These are phyloP conservation scores for Phytopythium aichiense DNA, from an alignment of 352 stramenopile species.

Conservation along the genomic window DNA sequence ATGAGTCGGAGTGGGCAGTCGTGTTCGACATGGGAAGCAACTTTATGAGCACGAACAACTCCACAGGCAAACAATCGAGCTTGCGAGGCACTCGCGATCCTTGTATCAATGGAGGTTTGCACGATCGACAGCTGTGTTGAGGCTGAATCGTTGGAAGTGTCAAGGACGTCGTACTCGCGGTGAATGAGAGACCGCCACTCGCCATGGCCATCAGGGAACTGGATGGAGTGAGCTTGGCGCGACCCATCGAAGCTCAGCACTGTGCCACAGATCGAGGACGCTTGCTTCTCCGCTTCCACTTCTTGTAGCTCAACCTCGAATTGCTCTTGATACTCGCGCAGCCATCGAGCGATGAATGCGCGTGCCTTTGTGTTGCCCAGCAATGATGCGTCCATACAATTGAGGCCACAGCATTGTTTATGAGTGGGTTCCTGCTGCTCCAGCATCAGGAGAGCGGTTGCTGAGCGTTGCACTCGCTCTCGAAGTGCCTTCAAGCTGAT, in stretches of 20 bases:
- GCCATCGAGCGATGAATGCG: constrained; percentile 15
- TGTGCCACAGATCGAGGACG: neutral
- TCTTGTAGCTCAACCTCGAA: constrained; percentile 5
- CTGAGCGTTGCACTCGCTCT: constrained; percentile 6
- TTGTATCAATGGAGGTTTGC: too few species aligned
- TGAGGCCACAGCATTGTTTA: neutral
- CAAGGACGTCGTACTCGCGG: constrained; percentile 44
- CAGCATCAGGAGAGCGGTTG: neutral
- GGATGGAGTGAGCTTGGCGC: constrained; percentile 30
- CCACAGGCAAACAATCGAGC: constrained; percentile 21
- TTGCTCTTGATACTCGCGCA: constrained; percentile 7
- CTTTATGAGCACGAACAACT: constrained; percentile 10
- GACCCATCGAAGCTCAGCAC: constrained; percentile 2
- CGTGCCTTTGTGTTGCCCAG: constrained; percentile 4
- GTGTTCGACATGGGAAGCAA: constrained; percentile 19
- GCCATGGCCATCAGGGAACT: constrained; percentile 49
- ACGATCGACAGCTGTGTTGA: neutral
- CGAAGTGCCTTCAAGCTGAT: constrained; percentile 13
- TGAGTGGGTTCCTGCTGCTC: neutral
- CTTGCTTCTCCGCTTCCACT: constrained; percentile 4
- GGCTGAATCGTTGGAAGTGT: neutral
- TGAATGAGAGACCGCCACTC: constrained; percentile 35
- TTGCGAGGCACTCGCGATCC: neutral
- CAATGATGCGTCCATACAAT: neutral
- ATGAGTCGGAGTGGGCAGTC: constrained; percentile 51